Evolutionary conservation across 2,329 filamentous ascomycete genomes (phyloP).

Genomic region (Rhytidhysteron rufulum): DNA sequence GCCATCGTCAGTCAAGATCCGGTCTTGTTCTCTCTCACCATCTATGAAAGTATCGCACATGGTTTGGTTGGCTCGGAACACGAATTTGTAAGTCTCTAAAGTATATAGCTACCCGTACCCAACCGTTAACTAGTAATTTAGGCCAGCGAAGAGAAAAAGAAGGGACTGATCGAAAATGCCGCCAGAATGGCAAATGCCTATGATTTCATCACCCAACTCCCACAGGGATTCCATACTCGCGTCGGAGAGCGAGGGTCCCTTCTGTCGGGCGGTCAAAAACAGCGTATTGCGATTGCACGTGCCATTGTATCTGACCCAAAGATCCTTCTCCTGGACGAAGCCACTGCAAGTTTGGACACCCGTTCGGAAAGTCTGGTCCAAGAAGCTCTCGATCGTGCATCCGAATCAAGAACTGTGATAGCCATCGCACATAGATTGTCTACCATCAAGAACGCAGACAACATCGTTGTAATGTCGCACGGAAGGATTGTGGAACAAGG

Average conservation of each 20-base stretch:
- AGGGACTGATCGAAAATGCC: constrained; percentile 70
- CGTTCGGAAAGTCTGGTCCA: constrained; percentile 94
- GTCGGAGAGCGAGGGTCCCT: constrained; percentile 95
- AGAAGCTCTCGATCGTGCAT: constrained; percentile 81
- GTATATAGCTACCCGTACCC: too few relatives aligned
- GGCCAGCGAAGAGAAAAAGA: constrained; percentile 60
- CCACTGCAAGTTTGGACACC: constrained; percentile 89
- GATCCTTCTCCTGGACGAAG: constrained; percentile 89
- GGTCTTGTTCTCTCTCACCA: constrained; percentile 82
- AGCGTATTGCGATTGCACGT: constrained; percentile 90
- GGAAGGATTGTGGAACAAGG: constrained; percentile 92
- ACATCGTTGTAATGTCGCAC: constrained; percentile 87
- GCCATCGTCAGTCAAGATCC: constrained; percentile 92
- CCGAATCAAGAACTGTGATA: constrained; percentile 86
- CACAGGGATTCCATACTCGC: constrained; percentile 87
- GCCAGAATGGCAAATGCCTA: constrained; percentile 91
- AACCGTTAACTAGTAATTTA: too few relatives aligned
- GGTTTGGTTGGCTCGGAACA: constrained; percentile 81
- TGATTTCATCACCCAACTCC: constrained; percentile 78
- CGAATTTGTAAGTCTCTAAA: constrained; percentile 60
- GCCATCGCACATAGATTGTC: constrained; percentile 93
- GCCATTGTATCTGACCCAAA: constrained; percentile 89
- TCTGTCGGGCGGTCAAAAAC: constrained; percentile 91
- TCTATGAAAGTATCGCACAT: constrained; percentile 85
- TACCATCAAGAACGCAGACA: constrained; percentile 90